Evolutionary conservation across 1,139 yeast genomes (phyloP).

Genomic region (Hyphopichia pseudoburtonii): DNA sequence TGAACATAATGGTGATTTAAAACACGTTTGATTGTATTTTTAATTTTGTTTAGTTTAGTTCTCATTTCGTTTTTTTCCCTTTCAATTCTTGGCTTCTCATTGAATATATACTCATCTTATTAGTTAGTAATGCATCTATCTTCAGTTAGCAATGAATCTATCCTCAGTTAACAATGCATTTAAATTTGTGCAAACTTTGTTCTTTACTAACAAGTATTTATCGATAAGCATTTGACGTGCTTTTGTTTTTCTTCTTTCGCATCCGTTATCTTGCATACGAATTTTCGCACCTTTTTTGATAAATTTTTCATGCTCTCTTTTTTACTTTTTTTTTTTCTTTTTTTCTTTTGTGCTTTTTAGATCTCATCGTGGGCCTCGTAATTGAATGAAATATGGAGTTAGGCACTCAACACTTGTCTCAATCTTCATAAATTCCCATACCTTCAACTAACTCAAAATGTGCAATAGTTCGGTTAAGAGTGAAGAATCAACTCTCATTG

Average conservation of each 20-base stretch:
- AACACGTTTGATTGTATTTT: background rate
- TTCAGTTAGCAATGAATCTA: too few species aligned
- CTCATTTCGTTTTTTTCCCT: background rate
- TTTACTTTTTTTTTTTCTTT: background rate
- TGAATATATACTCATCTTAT: too few species aligned
- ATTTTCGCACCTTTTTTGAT: background rate
- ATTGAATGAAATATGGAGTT: too few species aligned
- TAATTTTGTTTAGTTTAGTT: too few species aligned
- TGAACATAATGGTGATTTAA: slow-evolving; percentile 1
- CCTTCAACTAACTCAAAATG: background rate
- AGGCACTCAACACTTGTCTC: background rate
- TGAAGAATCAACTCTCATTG: slow-evolving; percentile 9
- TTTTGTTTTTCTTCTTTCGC: background rate
- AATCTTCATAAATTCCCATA: background rate
- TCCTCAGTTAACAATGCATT: too few species aligned
- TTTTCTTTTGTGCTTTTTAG: background rate
- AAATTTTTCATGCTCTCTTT: too few species aligned
- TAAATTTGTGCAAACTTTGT: too few species aligned
- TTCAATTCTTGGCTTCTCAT: background rate
- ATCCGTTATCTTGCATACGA: slow-evolving; percentile 1
- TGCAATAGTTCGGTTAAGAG: background rate
- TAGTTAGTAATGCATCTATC: too few species aligned
- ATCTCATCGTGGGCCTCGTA: background rate
- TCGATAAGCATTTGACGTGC: background rate
- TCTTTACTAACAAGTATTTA: too few species aligned